Percentiles rank a stretch among this genome's conserved stretches.
Conservation (phyloP, 768 basidiomycete species). For the Ephemerocybe angulata region DNA sequence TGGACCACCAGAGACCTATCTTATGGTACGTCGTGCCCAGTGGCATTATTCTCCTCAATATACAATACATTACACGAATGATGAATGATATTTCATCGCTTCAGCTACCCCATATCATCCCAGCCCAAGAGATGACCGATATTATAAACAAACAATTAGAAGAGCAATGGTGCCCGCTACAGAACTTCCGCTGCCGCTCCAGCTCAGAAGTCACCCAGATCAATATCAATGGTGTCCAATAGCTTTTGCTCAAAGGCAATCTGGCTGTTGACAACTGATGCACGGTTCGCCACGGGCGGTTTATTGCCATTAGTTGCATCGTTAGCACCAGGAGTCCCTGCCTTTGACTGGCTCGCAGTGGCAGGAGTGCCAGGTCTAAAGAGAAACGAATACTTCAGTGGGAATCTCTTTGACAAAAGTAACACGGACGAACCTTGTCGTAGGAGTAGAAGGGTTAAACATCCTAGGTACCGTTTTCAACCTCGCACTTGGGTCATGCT, state of each 20-base stretch:
- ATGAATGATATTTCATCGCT: too few relatives aligned
- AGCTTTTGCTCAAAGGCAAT: conserved; percentile 54
- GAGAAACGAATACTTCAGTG: conserved; percentile 3
- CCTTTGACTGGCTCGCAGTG: conserved; percentile 32
- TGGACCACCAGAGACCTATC: too few relatives aligned
- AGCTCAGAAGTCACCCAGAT: conserved; percentile 71
- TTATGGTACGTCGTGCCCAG: too few relatives aligned
- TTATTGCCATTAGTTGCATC: conserved; percentile 17
- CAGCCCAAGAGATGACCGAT: conserved; percentile 1
- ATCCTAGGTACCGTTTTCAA: conserved; percentile 61
- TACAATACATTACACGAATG: too few relatives aligned
- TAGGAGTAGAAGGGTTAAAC: conserved; percentile 46
- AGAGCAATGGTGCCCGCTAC: too few relatives aligned
- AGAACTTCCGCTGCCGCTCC: not conserved
- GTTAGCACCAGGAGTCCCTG: conserved; percentile 12
- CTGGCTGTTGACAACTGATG: conserved; percentile 24
- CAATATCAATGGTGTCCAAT: conserved; percentile 67
- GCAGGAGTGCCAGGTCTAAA: conserved; percentile 47
- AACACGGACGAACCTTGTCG: conserved; percentile 48
- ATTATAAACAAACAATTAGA: too few relatives aligned
- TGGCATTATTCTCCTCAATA: too few relatives aligned
- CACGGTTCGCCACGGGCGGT: not conserved
- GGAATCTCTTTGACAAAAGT: conserved; percentile 1
- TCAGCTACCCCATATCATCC: too few relatives aligned
- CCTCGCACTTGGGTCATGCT: conserved; percentile 58